Base-by-base conservation (phyloP, 768 basidiomycete genomes). In the Podaxis rugospora region DNA sequence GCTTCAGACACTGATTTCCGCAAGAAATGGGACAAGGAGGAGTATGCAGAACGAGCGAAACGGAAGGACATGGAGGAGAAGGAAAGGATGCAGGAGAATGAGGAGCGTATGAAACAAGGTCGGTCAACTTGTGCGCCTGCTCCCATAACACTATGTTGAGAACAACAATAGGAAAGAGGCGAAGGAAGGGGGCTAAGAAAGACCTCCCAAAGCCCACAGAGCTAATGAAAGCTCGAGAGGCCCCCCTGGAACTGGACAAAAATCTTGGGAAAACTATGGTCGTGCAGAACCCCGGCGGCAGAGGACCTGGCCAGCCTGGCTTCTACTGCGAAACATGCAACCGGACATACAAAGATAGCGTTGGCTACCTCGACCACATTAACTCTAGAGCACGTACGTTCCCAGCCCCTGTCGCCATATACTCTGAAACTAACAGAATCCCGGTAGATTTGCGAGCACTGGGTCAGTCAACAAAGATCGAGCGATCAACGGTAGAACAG, bases 201-300 rank as follows among this genome's bases (percentile, higher is more conserved):
- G 92, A 96, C 66, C 74, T 96, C 1, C 96, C 97, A 0, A 95
- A 94, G 70, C 92, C 97, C 1, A 98, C 95, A 2, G 88, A 97
- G 67, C 83, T 93, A 59, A 91, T 98, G 87, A 86, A 97, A 70
- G 88, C 86, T 66, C 89, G 97, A 49, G 94, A 94, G 39, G 78
- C 74, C 0, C 83, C 91, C 23, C 78, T 99, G 6, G 94, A 93
- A 56, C 86, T 99, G 25, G 93, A 97, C 68, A 97, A 95, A 79
- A 97, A 98, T 74, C 81, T 98, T 36, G 84, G 84, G 67, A 98
- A 98, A 82, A 96, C 92, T 0, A 91, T 95, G 83, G 89, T 99
- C 62, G 95, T 99, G 10, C 87, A 92, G 68, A 88, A 89, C 69
- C 83, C 86, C 1, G 85, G 89, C 40, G 92, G 86, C 16, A 82